A percentile compares a stretch with the other conserved stretches of the same genome.
These are phyloP conservation scores for Gossypium mustelinum DNA, from an alignment of 345 rosid genomes.

Conservation along the genomic window DNA sequence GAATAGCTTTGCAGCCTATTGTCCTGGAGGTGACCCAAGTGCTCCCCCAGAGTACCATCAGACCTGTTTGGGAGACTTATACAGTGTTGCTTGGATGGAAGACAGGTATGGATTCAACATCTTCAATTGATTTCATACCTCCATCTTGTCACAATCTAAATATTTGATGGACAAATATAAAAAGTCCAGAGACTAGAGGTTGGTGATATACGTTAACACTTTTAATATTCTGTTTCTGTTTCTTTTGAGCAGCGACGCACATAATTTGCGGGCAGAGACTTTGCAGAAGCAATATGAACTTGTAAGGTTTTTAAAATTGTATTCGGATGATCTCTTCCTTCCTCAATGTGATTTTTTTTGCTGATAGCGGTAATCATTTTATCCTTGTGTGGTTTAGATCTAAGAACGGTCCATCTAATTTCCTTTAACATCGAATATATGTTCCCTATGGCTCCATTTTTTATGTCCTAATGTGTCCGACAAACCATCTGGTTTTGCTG, in stretches of 20 bases:
- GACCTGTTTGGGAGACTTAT: constrained; percentile 96
- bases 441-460: background rate
- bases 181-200: too few species aligned
- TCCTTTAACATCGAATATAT: background rate
- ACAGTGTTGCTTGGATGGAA: constrained; percentile 99
- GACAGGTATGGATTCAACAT: constrained; percentile 48
- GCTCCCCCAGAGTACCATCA: constrained; percentile 80
- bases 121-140: background rate
- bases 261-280: constrained; percentile 76
- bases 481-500: background rate
- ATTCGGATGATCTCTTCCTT: background rate
- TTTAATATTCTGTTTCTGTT: constrained; percentile 11
- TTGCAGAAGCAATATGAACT: constrained; percentile 83
- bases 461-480: background rate
- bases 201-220: too few species aligned
- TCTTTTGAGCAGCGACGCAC: constrained; percentile 62
- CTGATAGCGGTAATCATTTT: background rate
- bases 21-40: constrained; percentile 58
- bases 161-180: too few species aligned
- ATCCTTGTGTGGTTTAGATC: background rate
- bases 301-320: constrained; percentile 38
- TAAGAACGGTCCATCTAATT: background rate
- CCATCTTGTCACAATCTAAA: background rate
- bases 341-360: too few species aligned
- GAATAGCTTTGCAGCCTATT: constrained; percentile 97